Evolutionary conservation across 2,329 filamentous ascomycete genomes (phyloP), one percentile per base, ranked within the genome.

Genomic region (Hysterium pulicare): DNA sequence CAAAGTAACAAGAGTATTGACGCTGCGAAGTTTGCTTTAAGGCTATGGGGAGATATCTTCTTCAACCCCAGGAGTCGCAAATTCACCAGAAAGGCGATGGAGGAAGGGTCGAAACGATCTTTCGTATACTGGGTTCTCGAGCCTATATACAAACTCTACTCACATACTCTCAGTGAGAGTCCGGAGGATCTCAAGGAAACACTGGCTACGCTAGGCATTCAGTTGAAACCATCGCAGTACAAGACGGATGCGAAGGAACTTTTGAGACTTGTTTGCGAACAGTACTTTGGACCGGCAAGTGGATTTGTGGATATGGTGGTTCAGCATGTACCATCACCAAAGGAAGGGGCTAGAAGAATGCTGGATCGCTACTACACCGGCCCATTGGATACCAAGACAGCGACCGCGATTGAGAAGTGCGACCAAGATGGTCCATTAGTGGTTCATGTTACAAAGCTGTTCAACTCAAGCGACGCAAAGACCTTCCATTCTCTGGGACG

Each of bases 231-330:
- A 3, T 90, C 89, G 6, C 90, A 97, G 62, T 88, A 94, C 66
- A 93, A 86, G 67, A 81, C 84, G 2, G 91, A 98, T 62, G 90
- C 93, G 4, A 93, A 87, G 55, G 85, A 90, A 28, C 77, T 98
- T 13, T 76, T 98, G 43, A 90, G 87, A 60, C 72, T 94, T 39
- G 90, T 95, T 5, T 97, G 91, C 65, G 86, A 89, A 62, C 89
- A 95, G 61, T 98, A 97, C 71, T 98, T 98, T 58, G 93, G 93
- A 0, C 82, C 87, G 7, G 87, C 90, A 1, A 83, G 80, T 15
- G 90, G 90, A 0, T 95, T 98, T 55, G 90, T 97, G 30, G 93
- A 98, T 64, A 97, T 98, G 93, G 72, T 97, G 45, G 81, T 90
- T 8, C 76, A 87, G 53, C 90, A 98, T 65, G 74, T 97, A 38